A percentile compares a stretch with the other conserved stretches of the same genome.
Conservation (phyloP, 1,284 basidiomycete genomes). For the Melampsora medusae region DNA sequence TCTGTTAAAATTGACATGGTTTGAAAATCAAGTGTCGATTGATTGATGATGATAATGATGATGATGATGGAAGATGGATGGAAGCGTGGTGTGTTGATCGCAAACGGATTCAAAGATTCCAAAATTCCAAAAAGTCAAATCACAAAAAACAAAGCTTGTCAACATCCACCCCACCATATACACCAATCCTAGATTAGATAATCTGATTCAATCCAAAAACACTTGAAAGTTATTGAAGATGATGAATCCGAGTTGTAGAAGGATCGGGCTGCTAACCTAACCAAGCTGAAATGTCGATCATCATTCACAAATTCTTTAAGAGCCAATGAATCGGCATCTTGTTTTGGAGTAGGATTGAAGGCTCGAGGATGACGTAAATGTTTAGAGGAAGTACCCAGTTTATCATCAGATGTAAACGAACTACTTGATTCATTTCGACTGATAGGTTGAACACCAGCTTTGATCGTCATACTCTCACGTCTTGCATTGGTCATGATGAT, state of each 20-base stretch:
- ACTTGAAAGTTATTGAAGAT: background rate
- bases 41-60: too few species aligned
- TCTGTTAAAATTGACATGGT: conserved; percentile 58
- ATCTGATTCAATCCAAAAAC: background rate
- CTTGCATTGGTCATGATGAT: conserved; percentile 14
- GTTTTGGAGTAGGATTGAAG: background rate
- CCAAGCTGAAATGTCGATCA: conserved; percentile 89
- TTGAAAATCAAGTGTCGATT: background rate
- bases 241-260: conserved; percentile 2
- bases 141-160: conserved; percentile 16
- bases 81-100: conserved; percentile 9
- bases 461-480: conserved; percentile 24
- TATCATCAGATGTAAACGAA: background rate
- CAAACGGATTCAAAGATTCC: conserved; percentile 17
- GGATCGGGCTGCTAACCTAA: conserved; percentile 65
- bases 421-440: background rate
- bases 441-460: background rate
- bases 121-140: background rate
- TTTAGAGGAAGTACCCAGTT: background rate
- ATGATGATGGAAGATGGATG: conserved; percentile 39
- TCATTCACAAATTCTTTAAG: conserved; percentile 82
- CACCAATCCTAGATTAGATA: background rate
- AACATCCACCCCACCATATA: background rate
- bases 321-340: conserved; percentile 22
- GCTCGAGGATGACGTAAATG: background rate